phyloP scores from a whole-genome alignment of 2,329 filamentous ascomycete genomes.

The Talaromyces sp. region DNA sequence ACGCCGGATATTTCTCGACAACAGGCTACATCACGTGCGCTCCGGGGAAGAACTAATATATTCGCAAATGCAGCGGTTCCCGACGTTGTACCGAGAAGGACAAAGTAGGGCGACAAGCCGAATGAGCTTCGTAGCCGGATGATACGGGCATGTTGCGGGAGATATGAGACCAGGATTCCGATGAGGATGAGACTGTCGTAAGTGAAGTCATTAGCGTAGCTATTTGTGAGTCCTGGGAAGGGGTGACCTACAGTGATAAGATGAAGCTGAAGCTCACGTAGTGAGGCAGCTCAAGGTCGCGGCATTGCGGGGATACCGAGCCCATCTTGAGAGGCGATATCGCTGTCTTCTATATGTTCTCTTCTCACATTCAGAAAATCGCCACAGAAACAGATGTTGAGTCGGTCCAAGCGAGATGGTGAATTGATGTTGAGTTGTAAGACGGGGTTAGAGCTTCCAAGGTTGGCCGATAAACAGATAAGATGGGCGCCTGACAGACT shows the following conservation, averaged over 20 bases:
- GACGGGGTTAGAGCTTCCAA: neutral
- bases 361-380: neutral
- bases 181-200: conserved; percentile 63
- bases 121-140: conserved; percentile 79
- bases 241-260: conserved; percentile 48
- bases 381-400: neutral
- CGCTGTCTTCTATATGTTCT: neutral
- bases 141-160: conserved; percentile 92
- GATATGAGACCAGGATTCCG: conserved; percentile 85
- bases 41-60: conserved; percentile 81
- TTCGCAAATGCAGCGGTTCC: conserved; percentile 87
- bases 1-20: conserved; percentile 75
- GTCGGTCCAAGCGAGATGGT: neutral
- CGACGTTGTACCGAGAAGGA: conserved; percentile 87
- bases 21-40: conserved; percentile 75
- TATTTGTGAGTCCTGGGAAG: neutral
- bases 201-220: conserved; percentile 7
- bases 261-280: conserved; percentile 50
- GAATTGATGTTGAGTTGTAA: neutral
- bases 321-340: conserved; percentile 19
- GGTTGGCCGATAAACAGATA: conserved; percentile 2
- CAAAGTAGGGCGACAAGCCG: conserved; percentile 91
- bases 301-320: conserved; percentile 38
- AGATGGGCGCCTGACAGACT: neutral
- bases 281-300: conserved; percentile 48